These are phyloP conservation scores for Cladosporium sp. DNA, from an alignment of 2,329 filamentous ascomycete species.

Conservation along the genomic window DNA sequence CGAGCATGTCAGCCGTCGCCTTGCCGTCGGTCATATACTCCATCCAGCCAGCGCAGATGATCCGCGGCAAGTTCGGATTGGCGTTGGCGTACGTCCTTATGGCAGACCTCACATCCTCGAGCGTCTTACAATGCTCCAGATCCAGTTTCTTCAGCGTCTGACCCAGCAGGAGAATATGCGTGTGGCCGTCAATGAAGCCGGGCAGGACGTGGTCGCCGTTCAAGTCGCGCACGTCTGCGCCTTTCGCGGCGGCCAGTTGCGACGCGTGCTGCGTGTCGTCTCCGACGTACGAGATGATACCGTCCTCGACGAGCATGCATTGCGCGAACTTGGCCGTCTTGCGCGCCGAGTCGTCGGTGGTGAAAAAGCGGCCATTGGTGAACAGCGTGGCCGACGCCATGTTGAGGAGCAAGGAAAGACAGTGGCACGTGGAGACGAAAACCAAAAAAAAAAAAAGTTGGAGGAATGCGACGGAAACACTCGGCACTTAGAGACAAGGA, in stretches of 20 bases:
- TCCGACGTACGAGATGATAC: conserved; percentile 39
- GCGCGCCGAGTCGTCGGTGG: neutral
- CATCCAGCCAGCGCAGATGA: conserved; percentile 52
- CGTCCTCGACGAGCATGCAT: conserved; percentile 36
- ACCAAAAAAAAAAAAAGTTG: neutral
- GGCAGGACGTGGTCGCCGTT: conserved; percentile 41
- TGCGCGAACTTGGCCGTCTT: conserved; percentile 23
- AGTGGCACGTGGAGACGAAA: too few species aligned
- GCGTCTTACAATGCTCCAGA: conserved; percentile 41
- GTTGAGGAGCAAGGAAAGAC: neutral
- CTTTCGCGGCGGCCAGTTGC: conserved; percentile 17
- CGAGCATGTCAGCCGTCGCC: conserved; percentile 46
- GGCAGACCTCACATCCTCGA: conserved; percentile 44
- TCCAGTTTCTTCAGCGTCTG: conserved; percentile 48
- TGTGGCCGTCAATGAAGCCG: conserved; percentile 53
- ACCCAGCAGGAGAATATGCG: conserved; percentile 52
- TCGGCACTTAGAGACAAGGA: too few species aligned
- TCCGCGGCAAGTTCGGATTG: conserved; percentile 42
- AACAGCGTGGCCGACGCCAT: conserved; percentile 3
- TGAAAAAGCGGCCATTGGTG: conserved; percentile 13
- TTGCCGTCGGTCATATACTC: conserved; percentile 48
- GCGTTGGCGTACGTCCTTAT: conserved; percentile 42
- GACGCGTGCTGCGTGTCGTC: conserved; percentile 25
- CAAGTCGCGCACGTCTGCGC: conserved; percentile 29
- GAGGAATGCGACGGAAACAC: too few species aligned